These are phyloP conservation scores for Fusarium redolens DNA, from an alignment of 2,329 filamentous ascomycete genomes.

Conservation along the genomic window DNA sequence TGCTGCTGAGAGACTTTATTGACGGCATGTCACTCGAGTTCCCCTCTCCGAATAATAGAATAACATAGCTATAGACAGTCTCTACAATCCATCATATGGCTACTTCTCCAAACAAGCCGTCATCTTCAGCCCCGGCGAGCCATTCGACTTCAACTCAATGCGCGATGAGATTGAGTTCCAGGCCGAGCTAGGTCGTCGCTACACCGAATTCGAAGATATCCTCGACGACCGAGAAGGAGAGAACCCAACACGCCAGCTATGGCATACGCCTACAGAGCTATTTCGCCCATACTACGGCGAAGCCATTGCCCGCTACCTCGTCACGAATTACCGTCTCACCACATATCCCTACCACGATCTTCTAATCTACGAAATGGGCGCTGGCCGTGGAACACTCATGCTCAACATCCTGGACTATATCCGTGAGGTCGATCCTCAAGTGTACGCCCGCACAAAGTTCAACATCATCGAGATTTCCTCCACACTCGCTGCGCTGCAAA, in stretches of 20 bases:
- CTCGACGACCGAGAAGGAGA: constrained; percentile 77
- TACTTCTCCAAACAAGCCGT: constrained; percentile 97
- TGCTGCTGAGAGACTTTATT: constrained; percentile 97
- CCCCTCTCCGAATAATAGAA: constrained; percentile 25
- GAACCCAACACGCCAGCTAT: constrained; percentile 85
- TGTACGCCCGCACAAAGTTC: constrained; percentile 93
- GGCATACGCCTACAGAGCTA: constrained; percentile 98
- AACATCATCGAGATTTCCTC: constrained; percentile 96
- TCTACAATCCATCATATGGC: constrained; percentile 94
- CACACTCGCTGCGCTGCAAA: constrained; percentile 82
- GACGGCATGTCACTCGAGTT: constrained; percentile 70
- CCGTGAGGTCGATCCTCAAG: constrained; percentile 85
- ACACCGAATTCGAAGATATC: constrained; percentile 88
- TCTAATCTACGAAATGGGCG: constrained; percentile 98
- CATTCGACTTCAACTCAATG: constrained; percentile 87
- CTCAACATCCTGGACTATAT: constrained; percentile 98
- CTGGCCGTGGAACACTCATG: constrained; percentile 97
- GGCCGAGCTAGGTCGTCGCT: constrained; percentile 78
- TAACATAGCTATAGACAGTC: constrained; percentile 71
- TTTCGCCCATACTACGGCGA: constrained; percentile 98
- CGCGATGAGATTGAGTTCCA: constrained; percentile 90
- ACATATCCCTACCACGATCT: constrained; percentile 96
- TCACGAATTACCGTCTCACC: constrained; percentile 94
- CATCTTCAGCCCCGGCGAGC: constrained; percentile 92
- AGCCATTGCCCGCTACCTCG: constrained; percentile 93